A percentile compares a stretch with the other conserved stretches of the same genome.
These are phyloP conservation scores for Mycena metata DNA, from an alignment of 768 basidiomycete genomes.

Conservation along the genomic window DNA sequence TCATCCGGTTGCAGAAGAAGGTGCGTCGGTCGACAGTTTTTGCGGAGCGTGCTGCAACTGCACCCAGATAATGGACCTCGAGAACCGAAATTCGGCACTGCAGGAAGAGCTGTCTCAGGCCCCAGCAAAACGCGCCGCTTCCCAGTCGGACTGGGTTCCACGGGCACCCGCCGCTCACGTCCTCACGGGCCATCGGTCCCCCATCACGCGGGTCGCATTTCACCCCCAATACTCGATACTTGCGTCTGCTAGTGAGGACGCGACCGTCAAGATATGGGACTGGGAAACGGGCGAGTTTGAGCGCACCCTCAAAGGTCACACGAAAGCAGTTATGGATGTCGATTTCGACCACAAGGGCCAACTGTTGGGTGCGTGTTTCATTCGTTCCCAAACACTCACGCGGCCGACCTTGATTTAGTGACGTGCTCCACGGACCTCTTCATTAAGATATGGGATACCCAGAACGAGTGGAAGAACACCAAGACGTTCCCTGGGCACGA, in stretches of 20 bases:
- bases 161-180: conserved; percentile 86
- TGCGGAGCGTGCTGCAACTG: conserved; percentile 26
- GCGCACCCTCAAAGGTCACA: conserved; percentile 92
- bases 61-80: conserved; percentile 92
- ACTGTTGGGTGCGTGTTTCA: conserved; percentile 70
- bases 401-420: conserved; percentile 54
- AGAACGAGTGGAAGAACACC: conserved; percentile 90
- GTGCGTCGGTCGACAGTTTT: conserved; percentile 20
- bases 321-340: conserved; percentile 87
- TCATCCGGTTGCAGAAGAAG: conserved; percentile 84
- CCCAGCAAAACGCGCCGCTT: conserved; percentile 66
- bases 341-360: conserved; percentile 92
- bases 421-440: conserved; percentile 87
- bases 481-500: conserved; percentile 93
- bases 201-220: conserved; percentile 85
- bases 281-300: conserved; percentile 97
- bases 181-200: conserved; percentile 80
- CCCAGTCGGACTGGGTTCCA: conserved; percentile 90
- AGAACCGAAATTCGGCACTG: conserved; percentile 82
- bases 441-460: conserved; percentile 93
- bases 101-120: conserved; percentile 76
- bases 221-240: conserved; percentile 88
- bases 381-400: not conserved
- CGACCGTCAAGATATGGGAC: conserved; percentile 95
- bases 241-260: conserved; percentile 90